These are phyloP conservation scores for Starmerella cellae DNA, from an alignment of 805 yeast genomes.

Conservation along the genomic window DNA sequence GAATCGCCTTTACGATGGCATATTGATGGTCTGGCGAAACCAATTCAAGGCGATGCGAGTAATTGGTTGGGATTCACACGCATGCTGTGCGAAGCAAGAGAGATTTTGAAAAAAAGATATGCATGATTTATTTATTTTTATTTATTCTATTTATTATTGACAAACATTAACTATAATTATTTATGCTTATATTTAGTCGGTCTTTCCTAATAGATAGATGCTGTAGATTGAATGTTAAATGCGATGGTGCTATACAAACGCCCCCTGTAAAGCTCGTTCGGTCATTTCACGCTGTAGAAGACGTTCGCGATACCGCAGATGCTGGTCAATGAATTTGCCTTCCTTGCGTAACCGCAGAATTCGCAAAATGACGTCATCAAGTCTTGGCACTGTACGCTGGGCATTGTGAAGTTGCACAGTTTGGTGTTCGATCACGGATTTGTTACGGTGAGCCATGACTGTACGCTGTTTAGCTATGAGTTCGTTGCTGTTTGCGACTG, in stretches of 20 bases:
- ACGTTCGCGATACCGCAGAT: constrained; percentile 50
- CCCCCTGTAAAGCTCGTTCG: constrained; percentile 30
- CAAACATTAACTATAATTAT: too few species aligned
- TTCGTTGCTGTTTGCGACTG: constrained; percentile 32
- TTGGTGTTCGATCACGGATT: constrained; percentile 38
- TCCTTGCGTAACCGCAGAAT: constrained; percentile 56
- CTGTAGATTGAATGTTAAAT: too few species aligned
- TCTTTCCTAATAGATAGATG: too few species aligned
- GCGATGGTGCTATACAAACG: constrained; percentile 9
- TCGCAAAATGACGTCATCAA: constrained; percentile 61
- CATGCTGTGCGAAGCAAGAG: constrained; percentile 1
- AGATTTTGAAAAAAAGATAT: not conserved
- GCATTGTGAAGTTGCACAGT: constrained; percentile 36
- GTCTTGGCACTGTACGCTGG: constrained; percentile 33
- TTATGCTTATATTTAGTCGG: not conserved
- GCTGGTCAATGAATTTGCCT: constrained; percentile 41
- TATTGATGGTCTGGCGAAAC: not conserved
- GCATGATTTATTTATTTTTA: not conserved
- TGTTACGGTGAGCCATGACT: constrained; percentile 58
- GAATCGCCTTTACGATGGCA: not conserved
- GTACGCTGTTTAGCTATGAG: constrained; percentile 52
- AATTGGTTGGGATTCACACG: not conserved
- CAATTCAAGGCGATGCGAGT: not conserved
- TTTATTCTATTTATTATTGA: not conserved
- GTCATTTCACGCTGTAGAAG: constrained; percentile 44